phyloP scores from a whole-genome alignment of 257 asterid genomes.

The Agastache rugosa region DNA sequence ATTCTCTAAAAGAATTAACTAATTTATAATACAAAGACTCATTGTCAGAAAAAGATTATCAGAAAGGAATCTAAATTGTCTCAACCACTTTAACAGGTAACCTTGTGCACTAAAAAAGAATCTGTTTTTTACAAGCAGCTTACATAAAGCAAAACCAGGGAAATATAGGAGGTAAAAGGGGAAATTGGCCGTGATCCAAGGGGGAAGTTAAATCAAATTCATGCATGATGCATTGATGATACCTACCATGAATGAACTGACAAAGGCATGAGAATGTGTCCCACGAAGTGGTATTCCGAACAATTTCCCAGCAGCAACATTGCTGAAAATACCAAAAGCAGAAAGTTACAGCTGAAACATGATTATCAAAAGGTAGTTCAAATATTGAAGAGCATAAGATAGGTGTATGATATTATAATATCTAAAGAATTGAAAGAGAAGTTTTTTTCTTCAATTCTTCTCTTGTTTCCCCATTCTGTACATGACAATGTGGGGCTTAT shows the following conservation, averaged over 20 bases:
- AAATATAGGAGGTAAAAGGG: background rate
- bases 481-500: background rate
- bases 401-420: background rate
- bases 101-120: background rate
- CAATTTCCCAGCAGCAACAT: conserved; percentile 97
- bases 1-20: no score
- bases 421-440: background rate
- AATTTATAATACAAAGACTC: no score
- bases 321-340: conserved; percentile 59
- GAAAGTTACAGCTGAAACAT: background rate
- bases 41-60: background rate
- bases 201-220: background rate
- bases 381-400: background rate
- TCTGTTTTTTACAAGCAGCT: background rate
- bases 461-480: background rate
- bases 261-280: conserved; percentile 99
- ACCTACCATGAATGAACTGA: conserved; percentile 94
- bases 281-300: conserved; percentile 99
- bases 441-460: background rate
- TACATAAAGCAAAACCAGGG: background rate
- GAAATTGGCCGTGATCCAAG: background rate
- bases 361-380: background rate
- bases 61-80: background rate
- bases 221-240: background rate
- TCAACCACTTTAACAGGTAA: background rate